These are phyloP conservation scores for Thozetella sp. DNA, from an alignment of 495 filamentous ascomycete species.

Conservation along the genomic window DNA sequence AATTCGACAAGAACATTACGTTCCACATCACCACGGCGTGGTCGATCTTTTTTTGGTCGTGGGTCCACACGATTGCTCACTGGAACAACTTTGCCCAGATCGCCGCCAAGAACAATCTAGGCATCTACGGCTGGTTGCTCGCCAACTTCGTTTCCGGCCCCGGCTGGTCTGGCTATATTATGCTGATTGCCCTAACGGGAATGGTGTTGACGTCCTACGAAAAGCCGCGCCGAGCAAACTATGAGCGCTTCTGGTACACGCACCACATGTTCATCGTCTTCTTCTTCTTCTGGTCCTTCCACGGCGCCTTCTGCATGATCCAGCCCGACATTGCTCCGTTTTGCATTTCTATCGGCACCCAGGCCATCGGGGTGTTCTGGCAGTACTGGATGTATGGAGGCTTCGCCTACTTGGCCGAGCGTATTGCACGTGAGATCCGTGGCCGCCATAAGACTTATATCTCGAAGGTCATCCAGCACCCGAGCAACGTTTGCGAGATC, in stretches of 20 bases:
- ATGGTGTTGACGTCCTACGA: conserved; percentile 73
- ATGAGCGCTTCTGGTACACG: conserved; percentile 80
- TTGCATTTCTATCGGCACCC: conserved; percentile 59
- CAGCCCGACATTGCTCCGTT: conserved; percentile 73
- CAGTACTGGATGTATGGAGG: conserved; percentile 80
- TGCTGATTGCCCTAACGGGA: conserved; percentile 68
- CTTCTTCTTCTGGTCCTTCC: conserved; percentile 81
- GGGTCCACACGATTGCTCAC: conserved; percentile 78
- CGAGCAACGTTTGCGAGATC: conserved; percentile 80
- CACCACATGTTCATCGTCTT: conserved; percentile 79
- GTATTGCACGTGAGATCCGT: conserved; percentile 69
- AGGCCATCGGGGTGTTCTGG: conserved; percentile 75
- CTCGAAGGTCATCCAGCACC: conserved; percentile 82
- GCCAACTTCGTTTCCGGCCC: conserved; percentile 74
- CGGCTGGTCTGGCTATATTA: conserved; percentile 79
- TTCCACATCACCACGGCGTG: conserved; percentile 81
- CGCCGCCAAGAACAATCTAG: conserved; percentile 68
- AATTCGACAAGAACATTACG: conserved; percentile 81
- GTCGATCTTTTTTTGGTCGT: conserved; percentile 81
- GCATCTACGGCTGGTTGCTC: conserved; percentile 69
- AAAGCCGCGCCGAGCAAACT: conserved; percentile 68
- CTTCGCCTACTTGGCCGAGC: conserved; percentile 70
- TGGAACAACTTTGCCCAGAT: conserved; percentile 81
- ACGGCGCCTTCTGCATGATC: conserved; percentile 82
- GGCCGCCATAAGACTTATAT: conserved; percentile 77